Evolutionary conservation across 2,329 filamentous ascomycete species (phyloP), one percentile per base, ranked within the genome.

Genomic region (Fusarium lyarnte): DNA sequence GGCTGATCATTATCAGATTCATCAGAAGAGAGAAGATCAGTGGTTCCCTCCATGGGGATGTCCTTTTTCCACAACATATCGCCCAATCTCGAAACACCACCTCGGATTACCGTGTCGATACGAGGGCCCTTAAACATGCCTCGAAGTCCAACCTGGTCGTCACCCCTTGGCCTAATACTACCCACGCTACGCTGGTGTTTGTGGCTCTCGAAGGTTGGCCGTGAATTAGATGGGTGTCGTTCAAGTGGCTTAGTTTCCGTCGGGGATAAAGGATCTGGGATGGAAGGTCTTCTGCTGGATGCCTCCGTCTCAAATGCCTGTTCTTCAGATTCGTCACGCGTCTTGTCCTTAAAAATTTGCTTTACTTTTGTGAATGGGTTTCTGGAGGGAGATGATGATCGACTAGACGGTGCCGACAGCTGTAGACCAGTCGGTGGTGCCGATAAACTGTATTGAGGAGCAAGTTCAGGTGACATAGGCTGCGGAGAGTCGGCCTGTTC

Each of bases 101-200:
- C 88, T 31, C 87, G 86, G 47, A 97, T 88, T 35, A 94, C 87
- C 35, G 89, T 92, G 68, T 94, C 93, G 70, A 95, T 90, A 61
- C 92, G 87, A 54, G 90, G 89, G 6, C 91, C 91, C 82, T 94
- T 95, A 82, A 97, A 92, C 52, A 97, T 91, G 11, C 92, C 90
- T 45, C 91, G 89, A 21, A 82, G 54, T 19, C 81, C 78, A 45
- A 78, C 64, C 42, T 76, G 75, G 17, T 83, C 81, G 21, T 83
- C 81, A 3, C 69, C 39, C 29, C 78, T 84, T 23, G 83, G 79
- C 27, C 82, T 84, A n/a, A 87, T 73, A 76, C 87, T 90, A 25
- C 84, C 84, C 31, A 84, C 81, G 47, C 84, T 87, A 67, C 83
- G 82, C 66, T 85, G 84, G 49, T 84, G 83, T 70, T 84, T 90